Percentiles rank a stretch among this genome's conserved stretches.
These are phyloP conservation scores for Allomyces macrogynus DNA, from an alignment of 192 early-diverging fungal genomes.

Conservation along the genomic window DNA sequence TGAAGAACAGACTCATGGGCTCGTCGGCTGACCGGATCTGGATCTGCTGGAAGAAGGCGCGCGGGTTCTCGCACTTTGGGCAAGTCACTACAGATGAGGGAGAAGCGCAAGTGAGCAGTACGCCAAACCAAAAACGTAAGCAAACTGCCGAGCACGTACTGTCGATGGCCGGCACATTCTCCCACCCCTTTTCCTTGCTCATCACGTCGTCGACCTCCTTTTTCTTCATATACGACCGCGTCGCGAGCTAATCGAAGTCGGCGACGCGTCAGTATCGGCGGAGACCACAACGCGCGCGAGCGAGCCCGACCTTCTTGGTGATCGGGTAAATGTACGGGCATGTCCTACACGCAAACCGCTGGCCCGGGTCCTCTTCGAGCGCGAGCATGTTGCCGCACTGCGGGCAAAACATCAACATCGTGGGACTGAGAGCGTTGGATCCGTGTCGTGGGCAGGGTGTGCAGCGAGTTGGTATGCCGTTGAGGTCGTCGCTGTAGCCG, in stretches of 20 bases:
- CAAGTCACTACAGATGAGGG: slow-evolving; percentile 33
- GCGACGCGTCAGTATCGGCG: neutral
- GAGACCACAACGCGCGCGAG: neutral
- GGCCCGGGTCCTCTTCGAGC: slow-evolving; percentile 27
- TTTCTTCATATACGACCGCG: slow-evolving; percentile 43
- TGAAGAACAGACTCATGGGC: slow-evolving; percentile 82
- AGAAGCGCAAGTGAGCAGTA: too few species aligned
- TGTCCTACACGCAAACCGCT: slow-evolving; percentile 48
- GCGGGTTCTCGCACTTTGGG: slow-evolving; percentile 43
- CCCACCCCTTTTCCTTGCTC: slow-evolving; percentile 74
- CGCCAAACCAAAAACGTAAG: too few species aligned
- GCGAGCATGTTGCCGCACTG: slow-evolving; percentile 23
- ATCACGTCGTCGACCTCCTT: slow-evolving; percentile 87
- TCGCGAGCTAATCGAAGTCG: slow-evolving; percentile 26
- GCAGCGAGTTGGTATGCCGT: too few species aligned
- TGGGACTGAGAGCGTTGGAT: too few species aligned
- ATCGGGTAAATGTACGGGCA: slow-evolving; percentile 70
- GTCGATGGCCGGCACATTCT: slow-evolving; percentile 55
- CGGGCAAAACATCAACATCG: too few species aligned
- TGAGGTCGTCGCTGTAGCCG: too few species aligned
- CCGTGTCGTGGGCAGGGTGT: too few species aligned
- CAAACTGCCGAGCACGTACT: slow-evolving; percentile 13
- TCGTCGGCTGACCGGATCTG: slow-evolving; percentile 92
- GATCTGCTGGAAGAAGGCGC: slow-evolving; percentile 67
- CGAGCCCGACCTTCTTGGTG: slow-evolving; percentile 11